phyloP scores from a whole-genome alignment of 2,329 filamentous ascomycete species.

The Paraconiothyrium brasiliense region DNA sequence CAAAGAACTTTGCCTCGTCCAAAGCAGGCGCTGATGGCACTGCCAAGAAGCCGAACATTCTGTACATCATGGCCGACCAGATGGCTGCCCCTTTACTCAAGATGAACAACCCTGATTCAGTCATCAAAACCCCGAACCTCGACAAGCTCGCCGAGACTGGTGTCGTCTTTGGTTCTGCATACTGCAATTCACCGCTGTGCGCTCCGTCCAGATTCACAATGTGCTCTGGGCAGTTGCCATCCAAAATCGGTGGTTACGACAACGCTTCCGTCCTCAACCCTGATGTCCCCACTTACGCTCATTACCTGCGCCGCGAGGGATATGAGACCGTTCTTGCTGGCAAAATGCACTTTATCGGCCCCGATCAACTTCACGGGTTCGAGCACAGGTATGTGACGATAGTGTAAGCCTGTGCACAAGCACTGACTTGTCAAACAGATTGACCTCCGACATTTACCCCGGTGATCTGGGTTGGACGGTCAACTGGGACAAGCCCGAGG shows the following conservation, averaged over 20 bases:
- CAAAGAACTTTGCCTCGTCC: slow-evolving; percentile 36
- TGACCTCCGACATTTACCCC: slow-evolving; percentile 96
- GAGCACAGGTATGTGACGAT: slow-evolving; percentile 65
- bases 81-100: slow-evolving; percentile 89
- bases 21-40: slow-evolving; percentile 19
- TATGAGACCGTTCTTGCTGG: slow-evolving; percentile 92
- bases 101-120: slow-evolving; percentile 88
- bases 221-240: slow-evolving; percentile 90
- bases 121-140: slow-evolving; percentile 91
- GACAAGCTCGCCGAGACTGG: slow-evolving; percentile 82
- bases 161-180: slow-evolving; percentile 92
- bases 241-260: slow-evolving; percentile 91
- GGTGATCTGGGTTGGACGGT: slow-evolving; percentile 95
- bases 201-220: slow-evolving; percentile 93
- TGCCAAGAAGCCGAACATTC: slow-evolving; percentile 72
- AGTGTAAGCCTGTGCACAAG: background rate
- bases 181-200: slow-evolving; percentile 92
- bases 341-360: slow-evolving; percentile 96
- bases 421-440: slow-evolving; percentile 55
- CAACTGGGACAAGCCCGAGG: slow-evolving; percentile 90
- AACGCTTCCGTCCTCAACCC: slow-evolving; percentile 86
- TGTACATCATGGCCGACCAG: slow-evolving; percentile 98
- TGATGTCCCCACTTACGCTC: slow-evolving; percentile 89
- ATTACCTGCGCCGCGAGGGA: slow-evolving; percentile 84
- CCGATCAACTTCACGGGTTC: slow-evolving; percentile 91